phyloP scores from a whole-genome alignment of 1,139 yeast species.

The Taphrina sp. region DNA sequence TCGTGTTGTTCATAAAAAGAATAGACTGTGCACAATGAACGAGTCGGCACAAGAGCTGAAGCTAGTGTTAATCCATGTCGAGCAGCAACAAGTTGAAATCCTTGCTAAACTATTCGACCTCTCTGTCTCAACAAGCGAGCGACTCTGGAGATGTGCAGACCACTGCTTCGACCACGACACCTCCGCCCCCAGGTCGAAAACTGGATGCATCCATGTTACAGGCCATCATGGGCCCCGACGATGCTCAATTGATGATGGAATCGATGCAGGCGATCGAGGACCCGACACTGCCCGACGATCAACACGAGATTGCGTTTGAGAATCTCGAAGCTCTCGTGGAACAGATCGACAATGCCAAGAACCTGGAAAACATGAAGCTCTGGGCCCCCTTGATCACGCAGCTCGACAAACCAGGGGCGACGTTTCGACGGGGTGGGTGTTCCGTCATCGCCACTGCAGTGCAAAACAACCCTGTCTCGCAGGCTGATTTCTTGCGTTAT shows the following conservation, averaged over 20 bases:
- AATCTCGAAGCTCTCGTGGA: constrained; percentile 93
- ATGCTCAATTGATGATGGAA: constrained; percentile 78
- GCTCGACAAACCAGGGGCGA: constrained; percentile 49
- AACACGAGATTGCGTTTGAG: constrained; percentile 75
- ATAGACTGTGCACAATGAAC: too few relatives aligned
- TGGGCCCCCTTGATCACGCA: constrained; percentile 69
- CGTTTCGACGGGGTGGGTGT: constrained; percentile 59
- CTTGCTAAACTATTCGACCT: constrained; percentile 16
- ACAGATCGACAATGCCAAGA: constrained; percentile 91
- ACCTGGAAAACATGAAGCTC: constrained; percentile 66
- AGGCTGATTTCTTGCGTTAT: constrained; percentile 49
- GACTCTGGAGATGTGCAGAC: background rate
- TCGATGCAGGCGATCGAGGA: constrained; percentile 62
- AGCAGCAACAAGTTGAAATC: constrained; percentile 7
- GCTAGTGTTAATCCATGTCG: too few relatives aligned
- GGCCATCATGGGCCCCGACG: constrained; percentile 82
- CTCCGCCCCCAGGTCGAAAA: background rate
- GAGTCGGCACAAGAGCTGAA: too few relatives aligned
- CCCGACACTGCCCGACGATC: constrained; percentile 61
- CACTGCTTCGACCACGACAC: background rate
- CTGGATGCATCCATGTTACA: constrained; percentile 69
- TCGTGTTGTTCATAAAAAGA: too few relatives aligned
- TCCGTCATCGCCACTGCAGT: constrained; percentile 87
- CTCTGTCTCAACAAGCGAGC: background rate
- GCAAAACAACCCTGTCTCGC: constrained; percentile 79